Evolutionary conservation across 257 asterid genomes (phyloP).

Genomic region (Lantana camara): DNA sequence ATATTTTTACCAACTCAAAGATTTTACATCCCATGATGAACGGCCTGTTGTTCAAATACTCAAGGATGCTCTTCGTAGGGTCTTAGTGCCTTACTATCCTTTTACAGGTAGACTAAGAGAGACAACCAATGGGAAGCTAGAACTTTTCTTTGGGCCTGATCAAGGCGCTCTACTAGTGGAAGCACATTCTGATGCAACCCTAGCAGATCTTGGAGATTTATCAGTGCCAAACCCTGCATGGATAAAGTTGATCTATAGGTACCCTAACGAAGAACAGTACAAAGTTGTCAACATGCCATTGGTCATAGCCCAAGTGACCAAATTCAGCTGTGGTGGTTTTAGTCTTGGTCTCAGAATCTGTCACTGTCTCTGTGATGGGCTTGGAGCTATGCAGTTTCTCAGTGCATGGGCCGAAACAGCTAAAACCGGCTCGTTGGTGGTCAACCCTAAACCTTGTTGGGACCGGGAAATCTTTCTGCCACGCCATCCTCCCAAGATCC

Average conservation of each 20-base stretch:
- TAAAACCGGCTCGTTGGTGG: conserved; percentile 48
- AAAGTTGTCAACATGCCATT: conserved; percentile 85
- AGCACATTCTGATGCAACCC: conserved; percentile 56
- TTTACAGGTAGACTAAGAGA: conserved; percentile 78
- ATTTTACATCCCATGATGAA: conserved; percentile 7
- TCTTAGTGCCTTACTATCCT: conserved; percentile 80
- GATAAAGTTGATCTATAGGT: conserved; percentile 57
- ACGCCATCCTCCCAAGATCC: conserved; percentile 54
- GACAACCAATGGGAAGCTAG: conserved; percentile 63
- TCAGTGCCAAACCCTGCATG: conserved; percentile 82
- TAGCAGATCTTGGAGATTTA: conserved; percentile 69
- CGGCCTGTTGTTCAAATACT: conserved; percentile 40
- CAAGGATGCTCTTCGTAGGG: conserved; percentile 59
- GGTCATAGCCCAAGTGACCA: conserved; percentile 81
- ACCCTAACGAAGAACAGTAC: conserved; percentile 70
- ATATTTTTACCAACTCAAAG: conserved; percentile 55
- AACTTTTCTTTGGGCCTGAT: conserved; percentile 64
- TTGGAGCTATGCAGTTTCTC: conserved; percentile 90
- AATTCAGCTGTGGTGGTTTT: conserved; percentile 75
- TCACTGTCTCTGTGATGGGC: conserved; percentile 89
- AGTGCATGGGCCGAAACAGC: conserved; percentile 81
- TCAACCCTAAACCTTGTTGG: conserved; percentile 69
- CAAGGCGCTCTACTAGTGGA: conserved; percentile 77
- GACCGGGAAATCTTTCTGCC: conserved; percentile 70
- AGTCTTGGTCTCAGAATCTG: conserved; percentile 83